These are phyloP conservation scores for Trametes gibbosa DNA, from an alignment of 768 basidiomycete genomes.

Conservation along the genomic window DNA sequence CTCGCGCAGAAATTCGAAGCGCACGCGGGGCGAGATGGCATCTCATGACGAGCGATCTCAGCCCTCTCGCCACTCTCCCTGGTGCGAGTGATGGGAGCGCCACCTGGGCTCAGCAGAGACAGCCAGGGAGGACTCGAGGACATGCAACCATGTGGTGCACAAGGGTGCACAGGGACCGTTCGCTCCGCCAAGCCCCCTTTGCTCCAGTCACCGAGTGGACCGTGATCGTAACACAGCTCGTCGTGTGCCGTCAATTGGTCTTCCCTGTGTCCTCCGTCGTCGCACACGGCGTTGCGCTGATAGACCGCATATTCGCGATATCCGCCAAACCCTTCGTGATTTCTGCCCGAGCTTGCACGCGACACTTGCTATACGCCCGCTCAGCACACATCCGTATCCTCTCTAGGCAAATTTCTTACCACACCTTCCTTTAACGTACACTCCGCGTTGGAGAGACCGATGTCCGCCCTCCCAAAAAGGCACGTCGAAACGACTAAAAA, in stretches of 20 bases:
- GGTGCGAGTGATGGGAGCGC: not conserved
- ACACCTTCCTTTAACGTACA: not conserved
- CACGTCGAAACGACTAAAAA: not conserved
- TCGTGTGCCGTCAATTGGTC: not conserved
- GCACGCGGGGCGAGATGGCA: conserved; percentile 1
- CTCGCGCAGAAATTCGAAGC: not conserved
- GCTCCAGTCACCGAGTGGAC: not conserved
- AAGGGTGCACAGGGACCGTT: not conserved
- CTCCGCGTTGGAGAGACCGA: not conserved
- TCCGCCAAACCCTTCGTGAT: not conserved
- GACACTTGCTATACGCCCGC: not conserved
- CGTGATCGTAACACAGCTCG: not conserved
- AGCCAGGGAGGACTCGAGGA: too few species aligned
- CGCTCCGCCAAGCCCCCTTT: not conserved
- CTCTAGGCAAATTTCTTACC: not conserved
- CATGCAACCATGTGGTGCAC: not conserved
- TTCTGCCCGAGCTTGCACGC: not conserved
- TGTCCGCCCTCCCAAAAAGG: not conserved
- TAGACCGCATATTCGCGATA: not conserved
- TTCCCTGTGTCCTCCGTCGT: not conserved
- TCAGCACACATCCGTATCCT: not conserved
- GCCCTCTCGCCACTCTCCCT: not conserved
- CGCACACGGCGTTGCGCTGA: not conserved
- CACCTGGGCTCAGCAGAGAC: not conserved
- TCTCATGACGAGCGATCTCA: conserved; percentile 1